A percentile compares a stretch with the other conserved stretches of the same genome.
Evolutionary conservation across 176 grass and related monocot species (phyloP).

Genomic region (Melocanna baccifera): DNA sequence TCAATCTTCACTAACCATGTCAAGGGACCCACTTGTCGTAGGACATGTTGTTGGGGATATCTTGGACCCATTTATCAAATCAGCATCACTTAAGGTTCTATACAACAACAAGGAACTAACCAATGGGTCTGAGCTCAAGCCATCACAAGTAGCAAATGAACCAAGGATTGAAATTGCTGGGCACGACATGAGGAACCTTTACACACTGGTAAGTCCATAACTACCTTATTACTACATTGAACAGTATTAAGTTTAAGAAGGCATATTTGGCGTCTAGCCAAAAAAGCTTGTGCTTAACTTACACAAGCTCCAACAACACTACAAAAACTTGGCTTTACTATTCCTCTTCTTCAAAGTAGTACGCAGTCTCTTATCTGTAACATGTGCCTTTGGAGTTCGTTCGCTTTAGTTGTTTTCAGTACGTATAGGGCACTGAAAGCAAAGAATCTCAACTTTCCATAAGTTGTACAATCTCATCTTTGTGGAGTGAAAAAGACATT

Average conservation of each 20-base stretch:
- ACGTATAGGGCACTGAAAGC: slow-evolving; percentile 16
- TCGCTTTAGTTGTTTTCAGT: slow-evolving; percentile 23
- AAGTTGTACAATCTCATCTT: slow-evolving; percentile 19
- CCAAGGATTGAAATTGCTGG: slow-evolving; percentile 72
- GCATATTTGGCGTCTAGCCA: not conserved
- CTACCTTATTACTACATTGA: slow-evolving; percentile 17
- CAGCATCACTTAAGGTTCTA: slow-evolving; percentile 63
- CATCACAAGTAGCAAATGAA: slow-evolving; percentile 63
- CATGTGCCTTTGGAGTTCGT: slow-evolving; percentile 4
- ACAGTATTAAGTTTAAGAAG: not conserved
- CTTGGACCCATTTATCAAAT: slow-evolving; percentile 78
- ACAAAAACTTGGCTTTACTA: not conserved
- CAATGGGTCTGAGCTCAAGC: slow-evolving; percentile 87
- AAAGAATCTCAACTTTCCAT: slow-evolving; percentile 32
- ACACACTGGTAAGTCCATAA: slow-evolving; percentile 80
- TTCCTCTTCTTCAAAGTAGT: slow-evolving; percentile 6
- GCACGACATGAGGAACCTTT: slow-evolving; percentile 59
- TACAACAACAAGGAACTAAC: slow-evolving; percentile 84
- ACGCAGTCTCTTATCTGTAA: not conserved
- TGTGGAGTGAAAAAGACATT: slow-evolving; percentile 26
- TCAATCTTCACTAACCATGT: slow-evolving; percentile 49
- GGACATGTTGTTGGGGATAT: slow-evolving; percentile 91
- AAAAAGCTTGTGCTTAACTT: not conserved
- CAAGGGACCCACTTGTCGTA: slow-evolving; percentile 87
- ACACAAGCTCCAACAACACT: not conserved